Percentiles rank a stretch among this genome's conserved stretches.
phyloP scores from a whole-genome alignment of 2,329 filamentous ascomycete genomes.

The Endoconidiophora laricicola region DNA sequence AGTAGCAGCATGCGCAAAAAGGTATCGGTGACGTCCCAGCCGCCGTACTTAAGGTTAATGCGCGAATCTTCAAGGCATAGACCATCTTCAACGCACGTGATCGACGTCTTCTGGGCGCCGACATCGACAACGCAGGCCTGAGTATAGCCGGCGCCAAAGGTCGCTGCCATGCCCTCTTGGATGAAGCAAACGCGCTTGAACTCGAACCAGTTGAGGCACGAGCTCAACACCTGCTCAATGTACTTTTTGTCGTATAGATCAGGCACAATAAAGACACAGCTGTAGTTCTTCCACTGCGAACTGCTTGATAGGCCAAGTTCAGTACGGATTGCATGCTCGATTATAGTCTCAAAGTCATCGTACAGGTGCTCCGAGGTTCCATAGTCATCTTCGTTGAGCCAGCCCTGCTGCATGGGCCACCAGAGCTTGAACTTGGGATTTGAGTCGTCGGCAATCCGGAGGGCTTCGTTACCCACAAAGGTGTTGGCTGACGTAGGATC shows the following conservation, averaged over 20 bases:
- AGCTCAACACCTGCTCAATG: slow-evolving; percentile 67
- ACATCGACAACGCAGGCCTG: slow-evolving; percentile 91
- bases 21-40: slow-evolving; percentile 79
- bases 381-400: slow-evolving; percentile 85
- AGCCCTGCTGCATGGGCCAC: slow-evolving; percentile 79
- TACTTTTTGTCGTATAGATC: slow-evolving; percentile 93
- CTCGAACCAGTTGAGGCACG: slow-evolving; percentile 76
- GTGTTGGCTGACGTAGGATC: slow-evolving; percentile 49
- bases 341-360: slow-evolving; percentile 71
- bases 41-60: slow-evolving; percentile 87
- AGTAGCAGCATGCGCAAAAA: slow-evolving; percentile 98
- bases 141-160: slow-evolving; percentile 88
- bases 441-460: slow-evolving; percentile 79
- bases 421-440: slow-evolving; percentile 78
- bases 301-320: slow-evolving; percentile 65
- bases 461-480: slow-evolving; percentile 66
- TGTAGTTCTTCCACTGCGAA: slow-evolving; percentile 77
- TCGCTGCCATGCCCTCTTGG: slow-evolving; percentile 87
- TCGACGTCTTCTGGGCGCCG: slow-evolving; percentile 90
- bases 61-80: slow-evolving; percentile 89
- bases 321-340: slow-evolving; percentile 73
- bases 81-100: slow-evolving; percentile 93
- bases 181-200: slow-evolving; percentile 86
- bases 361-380: slow-evolving; percentile 60
- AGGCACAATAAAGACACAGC: slow-evolving; percentile 91